These are phyloP conservation scores for Nakaseomyces sp. DNA, from an alignment of 1,139 yeast species.

Conservation along the genomic window DNA sequence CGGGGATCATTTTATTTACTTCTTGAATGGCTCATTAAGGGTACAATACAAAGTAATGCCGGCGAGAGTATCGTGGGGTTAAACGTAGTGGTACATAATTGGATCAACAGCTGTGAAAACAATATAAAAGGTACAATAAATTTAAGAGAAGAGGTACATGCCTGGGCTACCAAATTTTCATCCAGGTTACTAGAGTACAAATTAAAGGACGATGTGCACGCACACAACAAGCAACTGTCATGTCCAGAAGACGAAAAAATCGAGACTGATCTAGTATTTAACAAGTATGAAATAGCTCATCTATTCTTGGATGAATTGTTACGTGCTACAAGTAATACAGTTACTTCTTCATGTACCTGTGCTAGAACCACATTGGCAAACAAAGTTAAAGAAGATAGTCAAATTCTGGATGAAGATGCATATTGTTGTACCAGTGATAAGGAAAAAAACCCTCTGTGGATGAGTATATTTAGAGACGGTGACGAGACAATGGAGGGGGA, in stretches of 20 bases:
- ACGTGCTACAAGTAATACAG: not conserved
- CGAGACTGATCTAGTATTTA: not conserved
- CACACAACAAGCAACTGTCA: not conserved
- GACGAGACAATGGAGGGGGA: not conserved
- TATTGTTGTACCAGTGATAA: not conserved
- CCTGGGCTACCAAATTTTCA: not conserved
- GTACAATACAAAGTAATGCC: slow-evolving; percentile 1
- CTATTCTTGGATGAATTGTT: not conserved
- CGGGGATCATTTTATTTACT: not conserved
- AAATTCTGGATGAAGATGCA: not conserved
- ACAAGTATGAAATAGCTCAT: slow-evolving; percentile 1
- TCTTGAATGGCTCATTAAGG: not conserved
- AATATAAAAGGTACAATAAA: too few species aligned
- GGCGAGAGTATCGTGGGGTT: slow-evolving; percentile 3
- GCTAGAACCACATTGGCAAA: not conserved
- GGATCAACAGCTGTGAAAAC: not conserved
- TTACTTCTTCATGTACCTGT: too few species aligned
- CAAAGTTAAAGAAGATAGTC: slow-evolving; percentile 1
- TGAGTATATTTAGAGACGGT: slow-evolving; percentile 1
- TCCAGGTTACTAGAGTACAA: slow-evolving; percentile 1
- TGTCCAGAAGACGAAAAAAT: not conserved
- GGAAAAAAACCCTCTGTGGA: not conserved
- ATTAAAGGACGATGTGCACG: not conserved
- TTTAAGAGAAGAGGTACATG: not conserved
- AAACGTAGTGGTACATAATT: not conserved